phyloP scores from a whole-genome alignment of 2,329 filamentous ascomycete genomes.

The Neofusicoccum kwambonambiense region DNA sequence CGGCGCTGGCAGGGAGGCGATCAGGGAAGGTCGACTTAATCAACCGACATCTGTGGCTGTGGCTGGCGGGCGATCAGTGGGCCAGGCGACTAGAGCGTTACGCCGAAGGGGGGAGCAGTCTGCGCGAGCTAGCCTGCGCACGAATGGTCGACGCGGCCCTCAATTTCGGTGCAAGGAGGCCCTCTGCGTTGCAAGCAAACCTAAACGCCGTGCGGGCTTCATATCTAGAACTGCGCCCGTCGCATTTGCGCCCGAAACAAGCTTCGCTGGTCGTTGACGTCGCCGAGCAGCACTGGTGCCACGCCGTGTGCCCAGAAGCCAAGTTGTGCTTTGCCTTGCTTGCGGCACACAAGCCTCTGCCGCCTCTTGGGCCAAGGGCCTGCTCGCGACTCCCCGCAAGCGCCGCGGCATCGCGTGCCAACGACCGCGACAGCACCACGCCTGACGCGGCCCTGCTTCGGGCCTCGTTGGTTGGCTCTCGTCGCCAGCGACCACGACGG shows the following conservation, averaged over 20 bases:
- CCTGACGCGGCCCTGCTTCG: background rate
- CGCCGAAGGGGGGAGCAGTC: background rate
- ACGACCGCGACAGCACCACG: background rate
- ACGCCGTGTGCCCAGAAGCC: background rate
- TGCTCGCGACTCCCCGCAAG: background rate
- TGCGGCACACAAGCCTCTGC: background rate
- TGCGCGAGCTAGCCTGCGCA: background rate
- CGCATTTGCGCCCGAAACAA: background rate
- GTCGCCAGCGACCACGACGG: background rate
- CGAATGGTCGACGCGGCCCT: background rate
- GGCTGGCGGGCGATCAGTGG: slow-evolving; percentile 5
- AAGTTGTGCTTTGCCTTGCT: slow-evolving; percentile 1
- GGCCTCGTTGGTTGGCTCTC: background rate
- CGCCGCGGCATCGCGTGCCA: background rate
- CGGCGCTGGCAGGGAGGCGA: slow-evolving; percentile 4
- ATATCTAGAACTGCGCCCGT: background rate
- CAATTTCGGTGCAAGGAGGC: background rate
- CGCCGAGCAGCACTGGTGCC: background rate
- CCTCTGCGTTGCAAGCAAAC: background rate
- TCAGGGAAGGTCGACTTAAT: slow-evolving; percentile 1
- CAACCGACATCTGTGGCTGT: background rate
- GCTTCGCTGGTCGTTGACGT: background rate
- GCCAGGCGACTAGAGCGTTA: background rate
- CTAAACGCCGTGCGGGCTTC: too few species aligned
- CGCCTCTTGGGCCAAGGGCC: background rate